These are phyloP conservation scores for Apophysomyces variabilis DNA, from an alignment of 371 early-diverging fungal species.

Conservation along the genomic window DNA sequence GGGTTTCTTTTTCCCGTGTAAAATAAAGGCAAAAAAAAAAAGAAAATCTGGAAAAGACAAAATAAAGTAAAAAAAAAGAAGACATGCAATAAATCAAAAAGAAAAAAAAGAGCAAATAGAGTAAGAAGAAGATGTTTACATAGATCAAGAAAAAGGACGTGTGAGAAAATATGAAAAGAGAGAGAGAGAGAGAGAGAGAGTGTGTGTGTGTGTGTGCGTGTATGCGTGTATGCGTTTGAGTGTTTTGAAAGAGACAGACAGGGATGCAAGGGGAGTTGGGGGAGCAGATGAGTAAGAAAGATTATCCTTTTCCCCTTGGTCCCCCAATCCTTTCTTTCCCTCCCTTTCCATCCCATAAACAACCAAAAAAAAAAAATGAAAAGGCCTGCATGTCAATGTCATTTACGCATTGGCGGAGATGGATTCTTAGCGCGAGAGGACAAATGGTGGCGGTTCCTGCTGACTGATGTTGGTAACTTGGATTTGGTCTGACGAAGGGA, in stretches of 20 bases:
- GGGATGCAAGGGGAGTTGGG: not conserved
- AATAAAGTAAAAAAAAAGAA: not conserved
- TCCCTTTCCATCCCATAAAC: too few relatives aligned
- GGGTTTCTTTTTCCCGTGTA: not conserved
- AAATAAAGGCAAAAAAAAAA: not conserved
- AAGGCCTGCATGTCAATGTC: slow-evolving; percentile 5
- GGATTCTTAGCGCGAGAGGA: not conserved
- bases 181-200: too few relatives aligned
- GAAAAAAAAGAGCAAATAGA: not conserved
- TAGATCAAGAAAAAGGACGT: too few relatives aligned
- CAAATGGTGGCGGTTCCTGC: not conserved
- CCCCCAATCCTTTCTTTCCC: too few relatives aligned
- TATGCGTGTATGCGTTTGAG: too few relatives aligned
- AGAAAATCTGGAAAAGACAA: not conserved
- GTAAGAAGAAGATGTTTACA: too few relatives aligned
- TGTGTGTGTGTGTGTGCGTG: too few relatives aligned
- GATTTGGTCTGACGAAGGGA: slow-evolving; percentile 14
- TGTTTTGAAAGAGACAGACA: not conserved
- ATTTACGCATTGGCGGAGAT: slow-evolving; percentile 1
- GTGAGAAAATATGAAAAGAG: too few relatives aligned
- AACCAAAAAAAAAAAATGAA: too few relatives aligned
- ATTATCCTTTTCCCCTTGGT: too few relatives aligned
- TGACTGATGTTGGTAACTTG: not conserved
- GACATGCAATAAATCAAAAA: not conserved
- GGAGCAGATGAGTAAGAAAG: too few relatives aligned